Base-by-base conservation (phyloP, 164 flowering plant genomes). In the Macadamia integrifolia region DNA sequence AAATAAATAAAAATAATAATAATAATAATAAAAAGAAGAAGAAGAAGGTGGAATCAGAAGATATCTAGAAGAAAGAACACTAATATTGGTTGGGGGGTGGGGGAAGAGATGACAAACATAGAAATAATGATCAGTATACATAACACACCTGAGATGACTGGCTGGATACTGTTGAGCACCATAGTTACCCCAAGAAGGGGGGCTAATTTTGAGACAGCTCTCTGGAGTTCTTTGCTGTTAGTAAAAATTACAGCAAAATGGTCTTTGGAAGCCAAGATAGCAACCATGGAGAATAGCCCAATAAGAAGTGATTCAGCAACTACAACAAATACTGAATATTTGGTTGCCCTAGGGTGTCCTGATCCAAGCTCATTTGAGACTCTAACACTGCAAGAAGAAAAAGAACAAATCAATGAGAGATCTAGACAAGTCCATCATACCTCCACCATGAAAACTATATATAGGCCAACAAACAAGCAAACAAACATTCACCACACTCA, bases 301-400 rank as follows among this genome's bases (percentile, higher is more conserved):
- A 94, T 88, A n/a, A 79, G 2, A 40, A 88, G 82, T 50, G 98
- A 91, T 72, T 86, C 71, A 0, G 71, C n/a, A 5, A 84, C 72
- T 2, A 84, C 83, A 59, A 88, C 79, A 9, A 85, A 61, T 12
- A 93, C 98, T 0, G 91, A 77, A 74, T 85, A 90, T 66, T 88
- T 92, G n/a, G 97, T 88, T 31, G 97, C 93, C 72, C 92, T 85
- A 0, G 97, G 93, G 70, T 86, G 92, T 30, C 84, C 89, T 30
- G 95, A 83, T 71, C 98, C 97, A 2, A 94, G 89, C 82, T 94
- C 98, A 61, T 94, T 94, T 10, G 97, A 86, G 1, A 94, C 86
- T 9, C 97, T 78, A 49, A 94, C 95, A 62, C 98, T 90, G 80
- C 1, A 71, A 71, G 30, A 60, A 1, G 4, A 18, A 32, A 11